Conservation (phyloP, 1,284 basidiomycete species). For the Chalciporus sp. region DNA sequence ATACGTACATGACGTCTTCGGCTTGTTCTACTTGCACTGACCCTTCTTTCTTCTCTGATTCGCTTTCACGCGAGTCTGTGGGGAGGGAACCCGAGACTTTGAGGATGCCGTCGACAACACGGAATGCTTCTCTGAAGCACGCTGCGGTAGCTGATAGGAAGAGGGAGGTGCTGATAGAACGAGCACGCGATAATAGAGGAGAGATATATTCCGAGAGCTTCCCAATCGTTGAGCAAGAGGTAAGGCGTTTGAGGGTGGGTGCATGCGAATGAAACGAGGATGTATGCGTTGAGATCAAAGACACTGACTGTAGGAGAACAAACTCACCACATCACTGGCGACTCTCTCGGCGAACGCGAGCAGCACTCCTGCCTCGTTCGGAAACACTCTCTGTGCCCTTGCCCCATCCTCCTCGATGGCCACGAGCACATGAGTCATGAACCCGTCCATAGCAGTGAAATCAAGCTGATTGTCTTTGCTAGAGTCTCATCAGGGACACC, state of each 20-base stretch:
- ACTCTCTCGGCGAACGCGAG: conserved; percentile 77
- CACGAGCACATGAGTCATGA: conserved; percentile 73
- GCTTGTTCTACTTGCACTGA: conserved; percentile 49
- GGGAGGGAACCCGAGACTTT: conserved; percentile 42
- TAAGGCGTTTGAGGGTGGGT: background rate
- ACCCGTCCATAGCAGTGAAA: conserved; percentile 92
- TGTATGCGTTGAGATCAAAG: background rate
- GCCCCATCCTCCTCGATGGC: conserved; percentile 77
- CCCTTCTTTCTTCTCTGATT: conserved; percentile 30
- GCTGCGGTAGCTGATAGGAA: conserved; percentile 90
- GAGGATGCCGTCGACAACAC: conserved; percentile 80
- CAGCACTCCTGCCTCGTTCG: conserved; percentile 71
- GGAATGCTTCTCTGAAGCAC: conserved; percentile 86
- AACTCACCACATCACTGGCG: conserved; percentile 73
- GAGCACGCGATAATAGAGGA: conserved; percentile 75
- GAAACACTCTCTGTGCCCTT: conserved; percentile 85
- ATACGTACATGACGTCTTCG: conserved; percentile 80
- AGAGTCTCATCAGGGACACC: conserved; percentile 1
- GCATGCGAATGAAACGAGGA: background rate
- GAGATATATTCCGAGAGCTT: conserved; percentile 61
- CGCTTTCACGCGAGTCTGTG: conserved; percentile 10
- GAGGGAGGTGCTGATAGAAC: conserved; percentile 71
- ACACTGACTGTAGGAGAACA: background rate
- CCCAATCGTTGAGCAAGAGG: background rate
- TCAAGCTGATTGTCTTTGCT: conserved; percentile 32